These are phyloP conservation scores for Citrullus mucosospermus DNA, from an alignment of 306 rosid species.

Conservation along the genomic window DNA sequence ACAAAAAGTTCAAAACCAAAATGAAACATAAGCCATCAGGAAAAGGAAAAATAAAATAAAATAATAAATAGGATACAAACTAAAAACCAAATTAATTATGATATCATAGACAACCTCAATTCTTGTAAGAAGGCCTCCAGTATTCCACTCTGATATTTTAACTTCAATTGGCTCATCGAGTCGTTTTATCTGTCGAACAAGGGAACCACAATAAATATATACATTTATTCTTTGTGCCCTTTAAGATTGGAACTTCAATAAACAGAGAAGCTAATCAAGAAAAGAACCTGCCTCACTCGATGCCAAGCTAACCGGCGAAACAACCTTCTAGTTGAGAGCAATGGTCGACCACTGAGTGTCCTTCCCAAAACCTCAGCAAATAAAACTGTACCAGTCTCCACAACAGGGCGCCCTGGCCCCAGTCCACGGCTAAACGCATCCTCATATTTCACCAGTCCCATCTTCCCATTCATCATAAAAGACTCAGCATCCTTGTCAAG, in stretches of 20 bases:
- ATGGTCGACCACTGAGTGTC: conserved; percentile 84
- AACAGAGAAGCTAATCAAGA: conserved; percentile 30
- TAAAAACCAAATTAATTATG: neutral
- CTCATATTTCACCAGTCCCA: conserved; percentile 68
- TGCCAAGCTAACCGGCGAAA: conserved; percentile 81
- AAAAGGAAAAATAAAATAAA: neutral
- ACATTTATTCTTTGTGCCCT: neutral
- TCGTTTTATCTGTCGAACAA: conserved; percentile 58
- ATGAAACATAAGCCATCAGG: neutral
- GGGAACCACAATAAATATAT: neutral
- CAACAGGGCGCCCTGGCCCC: conserved; percentile 52
- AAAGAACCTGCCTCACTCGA: conserved; percentile 96
- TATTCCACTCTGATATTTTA: conserved; percentile 85
- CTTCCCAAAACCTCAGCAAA: conserved; percentile 97
- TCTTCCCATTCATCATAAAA: conserved; percentile 59
- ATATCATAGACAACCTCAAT: conserved; percentile 49
- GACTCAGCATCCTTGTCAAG: conserved; percentile 30
- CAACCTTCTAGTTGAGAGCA: conserved; percentile 78
- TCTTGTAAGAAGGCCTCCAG: conserved; percentile 84
- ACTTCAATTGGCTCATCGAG: conserved; percentile 72
- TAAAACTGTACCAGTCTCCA: conserved; percentile 72
- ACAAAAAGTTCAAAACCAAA: conserved; percentile 9
- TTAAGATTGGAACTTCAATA: neutral
- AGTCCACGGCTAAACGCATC: conserved; percentile 42
- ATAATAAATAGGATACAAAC: neutral